Evolutionary conservation across 805 yeast genomes (phyloP), one percentile per base, ranked within the genome.

Genomic region (Lipomyces yamadae): DNA sequence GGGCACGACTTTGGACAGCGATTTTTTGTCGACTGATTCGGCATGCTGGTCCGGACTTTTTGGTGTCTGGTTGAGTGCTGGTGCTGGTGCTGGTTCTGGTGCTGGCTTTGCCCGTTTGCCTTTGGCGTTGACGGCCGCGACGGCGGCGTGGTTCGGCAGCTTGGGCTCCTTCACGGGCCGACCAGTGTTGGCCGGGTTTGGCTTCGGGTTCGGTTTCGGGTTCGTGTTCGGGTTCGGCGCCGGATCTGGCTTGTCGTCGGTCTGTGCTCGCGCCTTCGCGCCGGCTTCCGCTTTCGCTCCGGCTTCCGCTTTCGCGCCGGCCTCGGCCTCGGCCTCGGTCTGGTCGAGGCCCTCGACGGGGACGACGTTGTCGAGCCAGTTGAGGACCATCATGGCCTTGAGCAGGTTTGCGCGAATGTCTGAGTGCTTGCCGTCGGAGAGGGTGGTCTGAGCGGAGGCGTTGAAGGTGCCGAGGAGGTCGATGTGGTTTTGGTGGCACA

Each of bases 401-500:
- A 68, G 62, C 57, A 68, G 32, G 54, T 68, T 68, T 3, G 70
- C 71, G 33, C 64, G 56, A 29, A 68, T 63, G 24, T 65, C 71
- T 3, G 70, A 66, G 34, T 68, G 71, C 60, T 63, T 67, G 58
- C 71, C 71, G 60, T 68, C 71, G 33, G 50, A 60, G 34, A 63
- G 24, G 29, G 67, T 67, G 7, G 71, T 58, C 57, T 68, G 71
- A 1, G 60, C 61, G 13, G 71, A 67, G 4, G 70, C 59, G 48
- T 68, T 68, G 70, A 67, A 68, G 4, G 66, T 66, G 15, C 71
- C 71, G 4, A 68, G 64, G 2, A 68, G 60, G 42, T 68, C 71
- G 24, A 68, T 58, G n/a, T 61, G 64, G 39, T 63, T 60, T 8
- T 18, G n/a, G 7, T 54, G 59, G 13, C 62, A 61, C 33, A 63